Conservation (phyloP, 176 grass and related monocot species). For the Phyllostachys edulis region DNA sequence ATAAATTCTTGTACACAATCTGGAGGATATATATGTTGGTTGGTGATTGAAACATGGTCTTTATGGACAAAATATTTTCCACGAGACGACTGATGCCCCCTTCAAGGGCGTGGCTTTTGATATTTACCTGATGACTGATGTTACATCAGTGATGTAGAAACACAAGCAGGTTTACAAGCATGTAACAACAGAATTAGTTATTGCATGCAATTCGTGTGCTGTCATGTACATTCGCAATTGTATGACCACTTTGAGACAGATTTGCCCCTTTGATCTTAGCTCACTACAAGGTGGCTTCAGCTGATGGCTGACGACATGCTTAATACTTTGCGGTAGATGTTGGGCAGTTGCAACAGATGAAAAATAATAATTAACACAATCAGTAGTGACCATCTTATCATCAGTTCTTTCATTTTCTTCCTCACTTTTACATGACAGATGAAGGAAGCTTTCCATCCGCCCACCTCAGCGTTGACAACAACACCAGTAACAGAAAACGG, state of each 20-base stretch:
- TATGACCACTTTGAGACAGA: neutral
- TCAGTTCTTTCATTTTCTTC: neutral
- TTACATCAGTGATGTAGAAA: no score
- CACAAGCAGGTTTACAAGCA: neutral
- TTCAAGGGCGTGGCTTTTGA: no score
- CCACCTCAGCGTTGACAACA: neutral
- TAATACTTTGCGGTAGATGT: neutral
- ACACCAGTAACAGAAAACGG: neutral
- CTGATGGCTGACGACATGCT: neutral
- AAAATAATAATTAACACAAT: neutral
- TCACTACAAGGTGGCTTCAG: neutral
- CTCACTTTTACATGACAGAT: constrained; percentile 22
- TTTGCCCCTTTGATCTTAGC: neutral
- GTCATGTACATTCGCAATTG: neutral
- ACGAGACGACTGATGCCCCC: no score
- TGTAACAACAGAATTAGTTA: neutral
- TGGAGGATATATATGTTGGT: no score
- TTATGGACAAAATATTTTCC: no score
- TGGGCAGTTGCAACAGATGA: neutral
- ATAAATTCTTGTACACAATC: no score
- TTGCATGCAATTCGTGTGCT: neutral
- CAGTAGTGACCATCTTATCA: neutral
- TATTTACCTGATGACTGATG: neutral
- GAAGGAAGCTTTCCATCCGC: constrained; percentile 40
- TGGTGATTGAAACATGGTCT: neutral